Base-by-base conservation (phyloP, 2,329 filamentous ascomycete genomes). In the Hymenoscyphus occultus region DNA sequence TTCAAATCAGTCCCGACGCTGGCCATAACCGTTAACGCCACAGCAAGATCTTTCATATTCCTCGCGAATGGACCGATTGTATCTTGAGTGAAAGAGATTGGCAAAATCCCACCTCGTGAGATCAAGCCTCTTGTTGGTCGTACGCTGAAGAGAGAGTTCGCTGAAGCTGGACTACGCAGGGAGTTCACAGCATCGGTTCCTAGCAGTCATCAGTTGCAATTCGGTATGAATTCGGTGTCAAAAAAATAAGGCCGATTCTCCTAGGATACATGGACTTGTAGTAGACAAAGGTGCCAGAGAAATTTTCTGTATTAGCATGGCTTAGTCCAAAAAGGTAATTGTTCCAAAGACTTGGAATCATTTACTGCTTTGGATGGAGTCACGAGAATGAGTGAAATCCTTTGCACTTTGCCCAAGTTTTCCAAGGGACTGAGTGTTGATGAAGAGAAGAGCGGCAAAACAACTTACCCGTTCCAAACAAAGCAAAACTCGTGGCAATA, bases 131-230 rank as follows among this genome's bases (percentile, higher is more conserved):
- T 73, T 0, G 83, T 85, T 2, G 86, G 86, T 28, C 86, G 78
- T 62, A 87, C 80, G 67, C 85, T 86, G 67, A 85, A 85, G 22
- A 89, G 76, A 13, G 80, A 82, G 67, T 86, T 87, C 2, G 86
- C 85, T 56, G 82, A 86, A 13, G 86, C 86, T 0, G 86, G 86
- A 62, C 82, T 87, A 16, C 85, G 79, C 9, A 89, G 75, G 6
- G 83, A 86, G 71, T 89, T 89, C 61, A 89, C 83, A 0, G 85
- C 86, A 68, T 88, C 84, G 1, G 83, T 85, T 1, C 69, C 69
- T 70, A 48, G 22, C 12, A 5, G 48, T 54, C 19, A 22, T 54
- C 10, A 54, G 19, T 54, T 28, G 35, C 35, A 35, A 35, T 35
- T 9, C 35, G 35, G 35, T 35, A 5, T 35, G 35, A 35, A 7